phyloP scores from a whole-genome alignment of 495 filamentous ascomycete species.

The Lasiosphaeria ovina region DNA sequence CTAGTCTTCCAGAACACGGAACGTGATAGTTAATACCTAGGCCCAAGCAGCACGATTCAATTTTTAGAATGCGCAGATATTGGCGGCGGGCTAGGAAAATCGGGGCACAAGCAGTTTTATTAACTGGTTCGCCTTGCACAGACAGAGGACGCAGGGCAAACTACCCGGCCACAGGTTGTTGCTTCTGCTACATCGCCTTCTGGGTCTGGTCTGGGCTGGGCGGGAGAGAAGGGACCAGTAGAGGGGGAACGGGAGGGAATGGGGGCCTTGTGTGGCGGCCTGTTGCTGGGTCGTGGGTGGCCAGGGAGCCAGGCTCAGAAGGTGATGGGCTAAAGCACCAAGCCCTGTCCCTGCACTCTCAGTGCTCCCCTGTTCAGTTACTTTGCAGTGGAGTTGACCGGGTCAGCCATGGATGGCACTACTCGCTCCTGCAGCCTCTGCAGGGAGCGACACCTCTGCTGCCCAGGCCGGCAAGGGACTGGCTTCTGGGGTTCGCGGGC shows the following conservation, averaged over 20 bases:
- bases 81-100: slow-evolving; percentile 19
- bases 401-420: slow-evolving; percentile 20
- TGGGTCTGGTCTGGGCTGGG: neutral
- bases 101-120: slow-evolving; percentile 22
- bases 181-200: slow-evolving; percentile 19
- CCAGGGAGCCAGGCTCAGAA: slow-evolving; percentile 9
- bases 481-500: neutral
- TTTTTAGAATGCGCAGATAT: slow-evolving; percentile 10
- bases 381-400: slow-evolving; percentile 26
- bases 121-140: slow-evolving; percentile 17
- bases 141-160: slow-evolving; percentile 2
- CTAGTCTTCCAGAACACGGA: slow-evolving; percentile 3
- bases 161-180: slow-evolving; percentile 12
- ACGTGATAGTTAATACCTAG: neutral
- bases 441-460: slow-evolving; percentile 21
- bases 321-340: slow-evolving; percentile 16
- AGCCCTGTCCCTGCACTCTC: slow-evolving; percentile 21
- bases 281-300: slow-evolving; percentile 7
- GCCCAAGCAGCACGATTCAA: neutral
- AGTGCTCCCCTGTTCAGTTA: slow-evolving; percentile 13
- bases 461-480: slow-evolving; percentile 10
- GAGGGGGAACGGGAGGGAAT: slow-evolving; percentile 14
- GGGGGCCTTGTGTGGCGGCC: slow-evolving; percentile 14
- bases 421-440: slow-evolving; percentile 14
- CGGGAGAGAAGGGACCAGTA: slow-evolving; percentile 1